Conservation (phyloP, 2,329 filamentous ascomycete genomes). For the Trichoderma semiorbis region DNA sequence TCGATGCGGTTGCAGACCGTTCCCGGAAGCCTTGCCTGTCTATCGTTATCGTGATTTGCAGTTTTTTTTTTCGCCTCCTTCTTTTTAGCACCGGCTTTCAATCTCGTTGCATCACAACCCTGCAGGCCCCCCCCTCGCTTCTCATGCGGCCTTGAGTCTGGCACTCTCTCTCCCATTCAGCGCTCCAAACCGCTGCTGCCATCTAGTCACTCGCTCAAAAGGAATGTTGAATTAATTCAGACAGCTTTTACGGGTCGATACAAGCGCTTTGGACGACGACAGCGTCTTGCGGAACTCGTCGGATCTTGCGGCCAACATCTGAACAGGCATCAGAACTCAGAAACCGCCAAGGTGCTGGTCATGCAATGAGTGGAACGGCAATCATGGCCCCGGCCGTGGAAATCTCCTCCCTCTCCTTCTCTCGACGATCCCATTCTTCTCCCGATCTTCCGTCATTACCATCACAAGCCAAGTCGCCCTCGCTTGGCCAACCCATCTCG, state of each 20-base stretch:
- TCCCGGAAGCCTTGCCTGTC: slow-evolving; percentile 8
- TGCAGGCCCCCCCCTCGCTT: background rate
- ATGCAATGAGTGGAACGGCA: slow-evolving; percentile 37
- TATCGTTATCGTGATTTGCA: slow-evolving; percentile 9
- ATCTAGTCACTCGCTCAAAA: slow-evolving; percentile 24
- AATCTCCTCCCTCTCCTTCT: slow-evolving; percentile 29
- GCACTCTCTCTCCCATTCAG: slow-evolving; percentile 1
- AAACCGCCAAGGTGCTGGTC: slow-evolving; percentile 21
- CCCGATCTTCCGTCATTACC: slow-evolving; percentile 32
- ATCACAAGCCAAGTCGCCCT: slow-evolving; percentile 26
- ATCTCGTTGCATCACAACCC: slow-evolving; percentile 3
- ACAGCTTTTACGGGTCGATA: slow-evolving; percentile 19
- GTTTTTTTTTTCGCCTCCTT: background rate
- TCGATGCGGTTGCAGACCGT: slow-evolving; percentile 17
- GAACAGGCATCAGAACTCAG: background rate
- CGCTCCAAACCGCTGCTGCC: background rate
- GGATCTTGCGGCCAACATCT: background rate
- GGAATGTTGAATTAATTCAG: slow-evolving; percentile 27
- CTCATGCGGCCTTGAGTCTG: slow-evolving; percentile 12
- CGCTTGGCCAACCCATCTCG: slow-evolving; percentile 1
- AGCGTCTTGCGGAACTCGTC: background rate
- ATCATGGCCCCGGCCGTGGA: slow-evolving; percentile 40
- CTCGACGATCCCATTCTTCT: slow-evolving; percentile 36
- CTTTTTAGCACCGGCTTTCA: background rate
- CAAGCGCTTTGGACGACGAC: slow-evolving; percentile 20